These are phyloP conservation scores for Danielia reshetovae DNA, from an alignment of 805 yeast genomes.

Conservation along the genomic window DNA sequence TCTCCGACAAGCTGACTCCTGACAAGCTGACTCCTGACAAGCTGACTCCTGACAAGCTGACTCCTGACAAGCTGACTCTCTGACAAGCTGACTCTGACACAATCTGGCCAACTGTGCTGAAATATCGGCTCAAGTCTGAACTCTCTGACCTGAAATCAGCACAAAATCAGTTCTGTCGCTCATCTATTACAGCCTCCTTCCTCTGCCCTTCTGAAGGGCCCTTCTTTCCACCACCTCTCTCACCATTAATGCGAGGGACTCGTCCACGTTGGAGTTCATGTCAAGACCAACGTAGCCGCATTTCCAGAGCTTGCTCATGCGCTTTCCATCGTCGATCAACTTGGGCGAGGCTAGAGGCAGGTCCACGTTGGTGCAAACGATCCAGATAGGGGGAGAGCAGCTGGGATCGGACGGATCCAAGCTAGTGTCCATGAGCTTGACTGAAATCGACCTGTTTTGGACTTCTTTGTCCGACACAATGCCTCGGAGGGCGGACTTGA, in stretches of 20 bases:
- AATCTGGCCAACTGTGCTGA: too few species aligned
- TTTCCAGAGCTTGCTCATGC: slow-evolving; percentile 57
- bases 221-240: slow-evolving; percentile 55
- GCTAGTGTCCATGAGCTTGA: slow-evolving; percentile 21
- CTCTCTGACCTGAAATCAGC: too few species aligned
- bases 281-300: slow-evolving; percentile 66
- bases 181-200: too few species aligned
- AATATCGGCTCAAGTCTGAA: too few species aligned
- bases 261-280: slow-evolving; percentile 52
- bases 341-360: slow-evolving; percentile 59
- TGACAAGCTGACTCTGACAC: too few species aligned
- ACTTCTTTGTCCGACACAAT: slow-evolving; percentile 37
- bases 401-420: slow-evolving; percentile 32
- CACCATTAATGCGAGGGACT: slow-evolving; percentile 51
- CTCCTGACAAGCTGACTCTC: too few species aligned
- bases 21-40: too few species aligned
- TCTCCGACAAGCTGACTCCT: too few species aligned
- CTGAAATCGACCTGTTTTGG: slow-evolving; percentile 20
- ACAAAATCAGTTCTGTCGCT: too few species aligned
- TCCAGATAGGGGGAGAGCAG: slow-evolving; percentile 59
- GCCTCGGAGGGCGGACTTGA: slow-evolving; percentile 53
- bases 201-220: too few species aligned
- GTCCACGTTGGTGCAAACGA: slow-evolving; percentile 60
- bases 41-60: too few species aligned
- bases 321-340: slow-evolving; percentile 53